Evolutionary conservation across 2,329 filamentous ascomycete genomes (phyloP).

Genomic region (Colletotrichum nymphaeae): DNA sequence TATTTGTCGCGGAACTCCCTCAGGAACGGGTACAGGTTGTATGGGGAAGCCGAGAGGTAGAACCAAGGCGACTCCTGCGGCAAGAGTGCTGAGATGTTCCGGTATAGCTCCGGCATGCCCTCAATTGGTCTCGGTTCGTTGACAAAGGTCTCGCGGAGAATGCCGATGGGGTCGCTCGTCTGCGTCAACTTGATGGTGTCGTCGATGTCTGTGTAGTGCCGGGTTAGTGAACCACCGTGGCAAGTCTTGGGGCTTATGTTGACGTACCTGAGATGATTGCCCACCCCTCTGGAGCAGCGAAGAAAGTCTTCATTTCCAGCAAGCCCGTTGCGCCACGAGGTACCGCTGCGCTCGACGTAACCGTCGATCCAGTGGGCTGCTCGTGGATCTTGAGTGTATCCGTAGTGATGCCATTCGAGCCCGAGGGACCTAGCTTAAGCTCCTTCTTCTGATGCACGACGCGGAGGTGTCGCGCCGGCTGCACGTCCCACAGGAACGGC

Average conservation of each 20-base stretch:
- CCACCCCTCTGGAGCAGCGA: constrained; percentile 84
- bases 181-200: constrained; percentile 95
- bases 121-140: constrained; percentile 76
- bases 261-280: constrained; percentile 77
- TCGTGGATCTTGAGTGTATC: constrained; percentile 67
- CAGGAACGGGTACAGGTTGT: constrained; percentile 93
- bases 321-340: constrained; percentile 65
- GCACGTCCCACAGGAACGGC: constrained; percentile 82
- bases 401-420: constrained; percentile 77
- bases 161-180: constrained; percentile 82
- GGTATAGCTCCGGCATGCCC: constrained; percentile 89
- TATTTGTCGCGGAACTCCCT: constrained; percentile 76
- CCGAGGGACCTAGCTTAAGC: constrained; percentile 75
- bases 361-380: constrained; percentile 55
- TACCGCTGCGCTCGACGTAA: constrained; percentile 61
- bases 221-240: constrained; percentile 34
- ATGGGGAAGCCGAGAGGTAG: constrained; percentile 93
- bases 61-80: constrained; percentile 80
- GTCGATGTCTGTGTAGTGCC: constrained; percentile 75
- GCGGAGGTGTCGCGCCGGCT: constrained; percentile 76
- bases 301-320: constrained; percentile 76
- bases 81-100: constrained; percentile 66
- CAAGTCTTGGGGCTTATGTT: background rate
- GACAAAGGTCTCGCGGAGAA: constrained; percentile 86
- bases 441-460: constrained; percentile 64